A percentile compares a stretch with the other conserved stretches of the same genome.
Conservation (phyloP, 768 basidiomycete species). For the Cystofilobasidium capitatum region DNA sequence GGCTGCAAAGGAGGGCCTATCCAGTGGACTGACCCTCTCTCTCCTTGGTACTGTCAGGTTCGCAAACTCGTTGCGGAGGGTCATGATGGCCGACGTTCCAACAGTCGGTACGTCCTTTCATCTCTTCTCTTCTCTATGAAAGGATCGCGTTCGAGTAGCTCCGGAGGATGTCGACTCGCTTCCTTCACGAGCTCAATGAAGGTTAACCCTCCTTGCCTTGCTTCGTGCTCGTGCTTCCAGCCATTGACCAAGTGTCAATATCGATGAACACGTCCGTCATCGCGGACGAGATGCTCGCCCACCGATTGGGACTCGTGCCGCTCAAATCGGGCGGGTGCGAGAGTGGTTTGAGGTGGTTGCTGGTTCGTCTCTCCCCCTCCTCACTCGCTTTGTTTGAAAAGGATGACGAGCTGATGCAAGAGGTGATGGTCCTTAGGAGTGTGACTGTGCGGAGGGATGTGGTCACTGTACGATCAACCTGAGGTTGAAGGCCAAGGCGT, state of each 20-base stretch:
- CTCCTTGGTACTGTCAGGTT: slow-evolving; percentile 48
- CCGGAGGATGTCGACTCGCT: not conserved
- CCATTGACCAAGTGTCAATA: slow-evolving; percentile 94
- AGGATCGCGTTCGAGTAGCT: not conserved
- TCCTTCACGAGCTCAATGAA: not conserved
- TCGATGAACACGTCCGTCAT: slow-evolving; percentile 82
- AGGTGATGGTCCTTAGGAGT: slow-evolving; percentile 56
- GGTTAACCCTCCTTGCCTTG: not conserved
- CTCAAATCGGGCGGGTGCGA: slow-evolving; percentile 78
- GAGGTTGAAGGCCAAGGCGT: slow-evolving; percentile 61
- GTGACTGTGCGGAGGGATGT: slow-evolving; percentile 76
- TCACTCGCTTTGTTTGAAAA: not conserved
- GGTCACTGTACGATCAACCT: slow-evolving; percentile 75
- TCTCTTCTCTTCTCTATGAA: not conserved
- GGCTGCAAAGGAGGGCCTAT: no score
- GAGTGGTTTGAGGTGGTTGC: slow-evolving; percentile 56
- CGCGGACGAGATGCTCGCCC: slow-evolving; percentile 94
- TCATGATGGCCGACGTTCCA: slow-evolving; percentile 92
- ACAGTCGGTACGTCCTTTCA: slow-evolving; percentile 64
- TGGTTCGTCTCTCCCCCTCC: not conserved
- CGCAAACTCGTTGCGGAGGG: slow-evolving; percentile 85
- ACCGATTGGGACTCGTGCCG: slow-evolving; percentile 89
- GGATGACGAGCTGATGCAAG: slow-evolving; percentile 30
- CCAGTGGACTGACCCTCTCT: slow-evolving; percentile 24
- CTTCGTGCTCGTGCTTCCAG: slow-evolving; percentile 43